Conservation (phyloP, 1,284 basidiomycete species). For the Peniophora sp. region DNA sequence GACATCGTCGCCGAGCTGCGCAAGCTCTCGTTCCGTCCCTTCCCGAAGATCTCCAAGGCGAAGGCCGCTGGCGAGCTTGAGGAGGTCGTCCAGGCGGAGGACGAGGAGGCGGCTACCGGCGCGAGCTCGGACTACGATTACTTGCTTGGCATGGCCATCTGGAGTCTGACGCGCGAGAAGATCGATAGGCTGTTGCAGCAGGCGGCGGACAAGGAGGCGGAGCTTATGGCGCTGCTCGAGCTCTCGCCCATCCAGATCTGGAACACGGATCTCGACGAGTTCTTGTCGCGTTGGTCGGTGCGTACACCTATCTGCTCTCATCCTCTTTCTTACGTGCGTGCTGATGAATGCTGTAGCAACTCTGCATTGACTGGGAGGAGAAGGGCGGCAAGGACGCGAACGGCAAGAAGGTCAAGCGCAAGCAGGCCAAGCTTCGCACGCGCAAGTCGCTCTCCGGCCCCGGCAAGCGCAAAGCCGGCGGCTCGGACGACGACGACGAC, state of each 20-base stretch:
- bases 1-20: slow-evolving; percentile 85
- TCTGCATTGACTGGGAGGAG: slow-evolving; percentile 54
- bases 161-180: slow-evolving; percentile 92
- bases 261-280: slow-evolving; percentile 84
- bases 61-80: slow-evolving; percentile 69
- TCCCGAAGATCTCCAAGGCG: slow-evolving; percentile 73
- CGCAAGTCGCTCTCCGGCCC: slow-evolving; percentile 55
- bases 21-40: slow-evolving; percentile 79
- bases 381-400: slow-evolving; percentile 45
- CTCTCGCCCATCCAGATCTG: slow-evolving; percentile 83
- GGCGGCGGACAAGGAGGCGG: slow-evolving; percentile 77
- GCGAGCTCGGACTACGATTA: slow-evolving; percentile 84
- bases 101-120: slow-evolving; percentile 45
- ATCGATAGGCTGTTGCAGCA: slow-evolving; percentile 83
- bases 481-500: slow-evolving; percentile 46
- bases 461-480: slow-evolving; percentile 29
- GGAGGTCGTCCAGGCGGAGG: slow-evolving; percentile 54
- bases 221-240: slow-evolving; percentile 75
- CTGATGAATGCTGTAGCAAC: slow-evolving; percentile 33
- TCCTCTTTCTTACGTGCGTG: background rate
- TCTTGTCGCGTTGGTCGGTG: slow-evolving; percentile 83
- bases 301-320: slow-evolving; percentile 19
- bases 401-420: slow-evolving; percentile 64
- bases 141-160: slow-evolving; percentile 91
- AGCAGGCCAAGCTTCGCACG: slow-evolving; percentile 70